A percentile compares a stretch with the other conserved stretches of the same genome.
phyloP scores from a whole-genome alignment of 2,329 filamentous ascomycete species.

The Fusarium nurragi region DNA sequence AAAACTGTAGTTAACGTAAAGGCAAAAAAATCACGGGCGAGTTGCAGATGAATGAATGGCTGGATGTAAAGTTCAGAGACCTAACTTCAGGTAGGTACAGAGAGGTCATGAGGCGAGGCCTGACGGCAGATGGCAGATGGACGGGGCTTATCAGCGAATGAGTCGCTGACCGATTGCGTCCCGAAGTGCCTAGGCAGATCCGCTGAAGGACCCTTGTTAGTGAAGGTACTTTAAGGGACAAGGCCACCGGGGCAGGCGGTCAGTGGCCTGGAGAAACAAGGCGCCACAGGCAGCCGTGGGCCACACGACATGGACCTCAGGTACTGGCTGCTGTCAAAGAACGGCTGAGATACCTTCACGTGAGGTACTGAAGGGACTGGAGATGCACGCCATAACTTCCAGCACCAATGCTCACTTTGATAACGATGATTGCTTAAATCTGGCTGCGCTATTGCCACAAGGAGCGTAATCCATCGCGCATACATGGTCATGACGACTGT shows the following conservation, averaged over 20 bases:
- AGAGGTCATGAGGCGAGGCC: slow-evolving; percentile 43
- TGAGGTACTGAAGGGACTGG: slow-evolving; percentile 29
- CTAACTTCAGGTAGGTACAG: slow-evolving; percentile 18
- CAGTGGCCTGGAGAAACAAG: slow-evolving; percentile 26
- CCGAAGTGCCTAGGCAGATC: slow-evolving; percentile 36
- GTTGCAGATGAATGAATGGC: slow-evolving; percentile 28
- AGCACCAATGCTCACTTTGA: not conserved
- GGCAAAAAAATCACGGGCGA: slow-evolving; percentile 31
- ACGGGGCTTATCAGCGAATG: slow-evolving; percentile 44
- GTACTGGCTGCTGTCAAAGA: slow-evolving; percentile 12
- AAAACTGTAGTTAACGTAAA: slow-evolving; percentile 18
- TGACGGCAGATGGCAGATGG: slow-evolving; percentile 36
- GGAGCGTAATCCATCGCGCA: not conserved
- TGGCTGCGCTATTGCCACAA: not conserved
- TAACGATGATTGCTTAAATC: slow-evolving; percentile 3
- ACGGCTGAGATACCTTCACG: slow-evolving; percentile 31
- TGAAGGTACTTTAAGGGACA: slow-evolving; percentile 27
- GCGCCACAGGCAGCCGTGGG: slow-evolving; percentile 35
- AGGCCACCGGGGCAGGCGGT: slow-evolving; percentile 33
- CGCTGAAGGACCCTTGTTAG: slow-evolving; percentile 36
- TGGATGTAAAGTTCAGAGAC: slow-evolving; percentile 24
- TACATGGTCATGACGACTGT: not conserved
- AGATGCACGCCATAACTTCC: slow-evolving; percentile 18
- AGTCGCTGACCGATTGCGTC: slow-evolving; percentile 42
- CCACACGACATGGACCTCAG: slow-evolving; percentile 30